These are phyloP conservation scores for Jackrogersella minutella DNA, from an alignment of 495 filamentous ascomycete genomes.

Conservation along the genomic window DNA sequence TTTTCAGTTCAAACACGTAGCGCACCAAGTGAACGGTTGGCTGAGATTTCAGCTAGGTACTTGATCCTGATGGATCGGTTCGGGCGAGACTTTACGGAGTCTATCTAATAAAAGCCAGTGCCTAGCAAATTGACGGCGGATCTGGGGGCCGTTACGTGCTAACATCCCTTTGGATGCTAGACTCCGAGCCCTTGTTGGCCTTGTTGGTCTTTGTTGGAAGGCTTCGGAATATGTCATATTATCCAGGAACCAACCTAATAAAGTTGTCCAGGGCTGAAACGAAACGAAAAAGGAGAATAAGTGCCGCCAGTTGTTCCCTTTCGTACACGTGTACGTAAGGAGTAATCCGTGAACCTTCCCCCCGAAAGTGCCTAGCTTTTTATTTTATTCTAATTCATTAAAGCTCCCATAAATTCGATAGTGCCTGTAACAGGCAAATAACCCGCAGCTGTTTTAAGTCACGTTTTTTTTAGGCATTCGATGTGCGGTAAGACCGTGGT, in stretches of 20 bases:
- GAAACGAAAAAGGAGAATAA: conserved; percentile 23
- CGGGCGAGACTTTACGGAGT: conserved; percentile 32
- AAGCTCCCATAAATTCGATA: conserved; percentile 9
- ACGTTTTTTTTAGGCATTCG: conserved; percentile 23
- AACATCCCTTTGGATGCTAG: conserved; percentile 22
- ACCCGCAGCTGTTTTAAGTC: conserved; percentile 33
- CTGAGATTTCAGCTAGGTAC: conserved; percentile 21
- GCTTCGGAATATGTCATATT: conserved; percentile 32
- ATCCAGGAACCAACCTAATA: conserved; percentile 14
- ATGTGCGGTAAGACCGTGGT: too few species aligned
- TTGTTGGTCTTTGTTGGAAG: too few species aligned
- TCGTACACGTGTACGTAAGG: conserved; percentile 32
- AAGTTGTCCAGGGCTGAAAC: conserved; percentile 33
- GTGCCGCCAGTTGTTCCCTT: conserved; percentile 20
- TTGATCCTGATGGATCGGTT: conserved; percentile 37
- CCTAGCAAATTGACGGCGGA: conserved; percentile 15
- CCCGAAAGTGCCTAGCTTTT: conserved; percentile 22
- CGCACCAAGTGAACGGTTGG: conserved; percentile 22
- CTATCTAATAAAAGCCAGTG: conserved; percentile 31
- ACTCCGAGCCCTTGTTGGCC: conserved; percentile 21
- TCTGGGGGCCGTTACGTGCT: conserved; percentile 36
- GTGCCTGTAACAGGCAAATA: conserved; percentile 39
- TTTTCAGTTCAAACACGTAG: conserved; percentile 28
- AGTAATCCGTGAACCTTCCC: conserved; percentile 16
- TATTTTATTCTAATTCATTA: conserved; percentile 19